Base-by-base conservation (phyloP, 345 rosid genomes). In the Syzygium oleosum region DNA sequence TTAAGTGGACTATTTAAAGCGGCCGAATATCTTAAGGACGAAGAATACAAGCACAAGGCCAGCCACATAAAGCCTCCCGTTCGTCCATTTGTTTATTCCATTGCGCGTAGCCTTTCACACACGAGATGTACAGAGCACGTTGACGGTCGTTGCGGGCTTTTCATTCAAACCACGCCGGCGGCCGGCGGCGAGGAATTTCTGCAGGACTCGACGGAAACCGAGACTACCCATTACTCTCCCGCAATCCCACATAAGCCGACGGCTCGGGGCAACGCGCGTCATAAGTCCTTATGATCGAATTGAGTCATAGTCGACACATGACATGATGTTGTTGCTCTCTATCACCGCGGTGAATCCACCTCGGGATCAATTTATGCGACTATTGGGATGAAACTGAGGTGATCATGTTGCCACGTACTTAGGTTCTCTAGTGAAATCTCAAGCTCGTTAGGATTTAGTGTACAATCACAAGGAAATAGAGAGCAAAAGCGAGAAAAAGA, bases 11-110 rank as follows among this genome's bases (percentile, higher is more conserved):
- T 68, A 65, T 9, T 34, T 34, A 68, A 17, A 68, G 80, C 46
- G 25, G 80, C 80, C 80, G 80, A 68, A 68, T 68, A 68, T 68
- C 80, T 68, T 68, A 68, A 9, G 80, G 80, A 34, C 46, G 80
- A 68, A 68, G 80, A 21, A 68, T 68, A 17, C 80, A 21, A 68
- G 80, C 80, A 68, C 80, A 5, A 17, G 80, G 80, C 23, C 49
- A 73, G 80, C 80, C 80, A 23, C 25, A 9, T 41, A 38, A 9
- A 19, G 80, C 49, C 14, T 19, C 80, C 49, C 14, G 25, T 73
- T 38, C 14, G 27, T 1, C 80, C 80, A 2, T 7, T 34, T 38
- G 49, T 73, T 73, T 34, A 73, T 17, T 19, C 43, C 19, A 15
- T 73, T 1, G 5, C 80, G 80, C 80, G 80, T 10, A 73, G 43